Evolutionary conservation across 208 protist species (phyloP).

Genomic region (Leishmania tropica): DNA sequence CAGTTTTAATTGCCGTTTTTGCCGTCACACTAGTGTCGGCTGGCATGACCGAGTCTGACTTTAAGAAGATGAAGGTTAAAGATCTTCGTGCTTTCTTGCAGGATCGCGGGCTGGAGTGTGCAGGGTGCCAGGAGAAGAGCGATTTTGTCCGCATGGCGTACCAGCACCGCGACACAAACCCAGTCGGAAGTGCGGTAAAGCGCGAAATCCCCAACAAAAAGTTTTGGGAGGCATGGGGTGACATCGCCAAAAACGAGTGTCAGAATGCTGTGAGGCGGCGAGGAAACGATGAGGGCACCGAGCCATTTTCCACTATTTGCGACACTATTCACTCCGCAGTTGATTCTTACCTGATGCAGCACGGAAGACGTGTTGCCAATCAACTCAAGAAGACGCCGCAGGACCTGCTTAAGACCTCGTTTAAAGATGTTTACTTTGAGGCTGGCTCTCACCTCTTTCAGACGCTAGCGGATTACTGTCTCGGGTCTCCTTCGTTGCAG

Average conservation of each 20-base stretch:
- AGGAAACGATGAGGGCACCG: constrained; percentile 40
- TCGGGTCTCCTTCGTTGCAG: constrained; percentile 58
- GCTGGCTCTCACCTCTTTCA: constrained; percentile 64
- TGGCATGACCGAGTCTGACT: constrained; percentile 60
- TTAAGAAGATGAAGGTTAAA: constrained; percentile 90
- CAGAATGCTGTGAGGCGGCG: constrained; percentile 46
- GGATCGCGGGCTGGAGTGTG: constrained; percentile 73
- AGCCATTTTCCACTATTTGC: constrained; percentile 62
- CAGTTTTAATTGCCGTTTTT: constrained; percentile 18
- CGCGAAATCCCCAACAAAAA: constrained; percentile 64
- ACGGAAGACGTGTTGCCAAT: constrained; percentile 69
- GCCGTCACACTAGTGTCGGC: constrained; percentile 24
- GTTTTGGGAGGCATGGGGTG: constrained; percentile 84
- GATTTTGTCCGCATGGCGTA: constrained; percentile 88
- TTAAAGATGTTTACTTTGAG: constrained; percentile 84
- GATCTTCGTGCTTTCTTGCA: constrained; percentile 82
- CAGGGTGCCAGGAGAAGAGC: constrained; percentile 85
- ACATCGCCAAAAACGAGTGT: constrained; percentile 53
- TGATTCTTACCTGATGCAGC: constrained; percentile 84
- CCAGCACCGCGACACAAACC: constrained; percentile 67
- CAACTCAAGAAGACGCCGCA: constrained; percentile 77
- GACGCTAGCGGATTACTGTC: constrained; percentile 60
- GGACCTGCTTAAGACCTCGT: constrained; percentile 82
- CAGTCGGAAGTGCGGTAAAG: constrained; percentile 47
- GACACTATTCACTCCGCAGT: constrained; percentile 46